phyloP scores from a whole-genome alignment of 2,329 filamentous ascomycete genomes.

The Taxawa tesnikishii region DNA sequence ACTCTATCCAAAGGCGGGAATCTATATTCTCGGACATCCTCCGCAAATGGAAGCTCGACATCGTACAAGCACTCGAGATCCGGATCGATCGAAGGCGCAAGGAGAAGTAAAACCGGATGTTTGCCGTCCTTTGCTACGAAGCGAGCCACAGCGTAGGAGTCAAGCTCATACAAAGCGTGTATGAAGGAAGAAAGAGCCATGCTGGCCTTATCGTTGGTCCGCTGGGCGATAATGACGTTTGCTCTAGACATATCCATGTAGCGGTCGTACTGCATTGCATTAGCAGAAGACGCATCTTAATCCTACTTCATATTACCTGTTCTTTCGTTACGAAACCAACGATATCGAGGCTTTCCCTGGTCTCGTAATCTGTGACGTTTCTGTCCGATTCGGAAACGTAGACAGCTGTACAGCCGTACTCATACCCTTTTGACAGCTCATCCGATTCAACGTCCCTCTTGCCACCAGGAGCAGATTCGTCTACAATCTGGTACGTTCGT shows the following conservation, averaged over 20 bases:
- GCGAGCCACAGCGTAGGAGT: slow-evolving; percentile 75
- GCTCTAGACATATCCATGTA: slow-evolving; percentile 77
- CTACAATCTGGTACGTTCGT: slow-evolving; percentile 70
- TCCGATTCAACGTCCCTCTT: slow-evolving; percentile 74
- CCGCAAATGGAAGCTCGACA: slow-evolving; percentile 79
- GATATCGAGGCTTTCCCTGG: slow-evolving; percentile 61
- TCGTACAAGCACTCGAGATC: slow-evolving; percentile 81
- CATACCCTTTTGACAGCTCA: slow-evolving; percentile 81
- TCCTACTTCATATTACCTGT: slow-evolving; percentile 36
- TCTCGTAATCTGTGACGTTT: slow-evolving; percentile 80
- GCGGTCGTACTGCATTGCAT: slow-evolving; percentile 49
- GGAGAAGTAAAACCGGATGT: slow-evolving; percentile 61
- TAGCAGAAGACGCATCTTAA: not conserved
- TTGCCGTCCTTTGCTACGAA: slow-evolving; percentile 76
- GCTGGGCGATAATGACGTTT: slow-evolving; percentile 65
- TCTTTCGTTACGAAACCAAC: slow-evolving; percentile 71
- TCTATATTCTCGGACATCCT: slow-evolving; percentile 80
- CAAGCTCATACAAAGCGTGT: slow-evolving; percentile 72
- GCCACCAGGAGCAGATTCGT: slow-evolving; percentile 60
- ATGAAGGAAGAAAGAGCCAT: slow-evolving; percentile 82
- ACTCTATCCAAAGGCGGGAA: slow-evolving; percentile 86
- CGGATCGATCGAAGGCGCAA: slow-evolving; percentile 67
- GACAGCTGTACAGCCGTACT: slow-evolving; percentile 86
- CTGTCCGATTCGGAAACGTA: slow-evolving; percentile 77
- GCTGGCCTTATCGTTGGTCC: slow-evolving; percentile 66